Evolutionary conservation across 2,329 filamentous ascomycete genomes (phyloP).

Genomic region (Ilyonectria sp.): DNA sequence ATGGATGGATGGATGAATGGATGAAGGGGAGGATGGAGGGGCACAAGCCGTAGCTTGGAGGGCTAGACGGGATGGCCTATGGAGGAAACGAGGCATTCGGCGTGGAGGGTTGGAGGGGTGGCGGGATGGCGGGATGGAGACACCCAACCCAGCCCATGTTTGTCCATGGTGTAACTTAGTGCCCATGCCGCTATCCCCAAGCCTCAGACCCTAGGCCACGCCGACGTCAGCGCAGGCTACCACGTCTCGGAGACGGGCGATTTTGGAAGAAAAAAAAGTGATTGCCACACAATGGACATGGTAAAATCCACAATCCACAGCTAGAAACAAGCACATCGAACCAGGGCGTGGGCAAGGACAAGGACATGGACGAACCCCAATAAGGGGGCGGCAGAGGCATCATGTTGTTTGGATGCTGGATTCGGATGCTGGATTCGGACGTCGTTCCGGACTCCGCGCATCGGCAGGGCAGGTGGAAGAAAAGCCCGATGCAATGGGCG

Average conservation of each 20-base stretch:
- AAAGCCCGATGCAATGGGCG: constrained; percentile 25
- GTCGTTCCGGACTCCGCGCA: constrained; percentile 23
- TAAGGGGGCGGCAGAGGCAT: constrained; percentile 15
- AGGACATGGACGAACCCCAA: constrained; percentile 9
- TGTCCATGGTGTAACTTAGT: neutral
- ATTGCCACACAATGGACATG: neutral
- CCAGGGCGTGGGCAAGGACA: constrained; percentile 13
- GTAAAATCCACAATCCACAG: neutral
- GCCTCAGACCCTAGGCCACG: constrained; percentile 17
- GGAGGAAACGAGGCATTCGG: constrained; percentile 18
- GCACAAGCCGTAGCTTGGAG: constrained; percentile 21
- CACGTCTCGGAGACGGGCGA: constrained; percentile 8
- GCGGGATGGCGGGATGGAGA: constrained; percentile 26
- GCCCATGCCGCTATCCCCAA: constrained; percentile 14
- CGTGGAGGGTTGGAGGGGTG: constrained; percentile 23
- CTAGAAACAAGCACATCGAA: neutral
- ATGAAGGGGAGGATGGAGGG: constrained; percentile 11
- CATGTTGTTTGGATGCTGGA: constrained; percentile 13
- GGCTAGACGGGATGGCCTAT: constrained; percentile 9
- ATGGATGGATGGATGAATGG: constrained; percentile 29
- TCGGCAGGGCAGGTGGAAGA: constrained; percentile 21
- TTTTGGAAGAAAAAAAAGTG: constrained; percentile 8
- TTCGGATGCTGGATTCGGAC: constrained; percentile 31
- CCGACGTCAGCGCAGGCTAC: constrained; percentile 23
- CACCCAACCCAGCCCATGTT: constrained; percentile 18